Evolutionary conservation across 208 protist genomes (phyloP).

Genomic region (Leishmania mexicana): DNA sequence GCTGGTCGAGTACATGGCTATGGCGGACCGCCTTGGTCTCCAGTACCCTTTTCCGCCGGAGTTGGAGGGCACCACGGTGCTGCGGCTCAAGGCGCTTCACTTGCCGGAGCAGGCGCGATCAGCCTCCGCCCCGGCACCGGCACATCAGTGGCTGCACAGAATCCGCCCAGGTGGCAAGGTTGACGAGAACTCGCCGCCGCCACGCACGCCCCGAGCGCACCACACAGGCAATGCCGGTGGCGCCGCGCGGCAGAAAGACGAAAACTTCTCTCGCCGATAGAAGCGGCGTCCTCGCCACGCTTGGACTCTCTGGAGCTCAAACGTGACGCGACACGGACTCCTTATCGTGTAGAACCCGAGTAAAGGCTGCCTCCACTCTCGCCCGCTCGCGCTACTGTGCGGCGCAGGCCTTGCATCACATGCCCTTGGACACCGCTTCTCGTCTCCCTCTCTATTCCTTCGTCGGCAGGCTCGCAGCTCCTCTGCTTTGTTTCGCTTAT

Average conservation of each 20-base stretch:
- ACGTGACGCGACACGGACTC: neutral
- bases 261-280: constrained; percentile 18
- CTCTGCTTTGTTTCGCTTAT: neutral
- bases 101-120: constrained; percentile 26
- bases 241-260: neutral
- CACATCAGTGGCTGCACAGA: neutral
- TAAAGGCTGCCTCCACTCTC: no score
- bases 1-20: constrained; percentile 86
- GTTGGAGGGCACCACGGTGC: constrained; percentile 59
- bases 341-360: neutral
- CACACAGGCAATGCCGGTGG: neutral
- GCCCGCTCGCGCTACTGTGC: neutral
- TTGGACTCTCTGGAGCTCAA: neutral
- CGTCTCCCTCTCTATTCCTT: neutral
- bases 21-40: constrained; percentile 81
- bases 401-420: neutral
- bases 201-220: constrained; percentile 6
- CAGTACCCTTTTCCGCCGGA: constrained; percentile 80
- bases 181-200: constrained; percentile 4
- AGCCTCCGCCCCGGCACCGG: constrained; percentile 17
- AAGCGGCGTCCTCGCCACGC: no score
- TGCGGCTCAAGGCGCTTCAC: constrained; percentile 63
- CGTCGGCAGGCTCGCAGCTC: neutral
- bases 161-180: neutral
- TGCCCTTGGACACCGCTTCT: neutral